phyloP scores from a whole-genome alignment of 495 filamentous ascomycete genomes.

The Bacidia rubella region DNA sequence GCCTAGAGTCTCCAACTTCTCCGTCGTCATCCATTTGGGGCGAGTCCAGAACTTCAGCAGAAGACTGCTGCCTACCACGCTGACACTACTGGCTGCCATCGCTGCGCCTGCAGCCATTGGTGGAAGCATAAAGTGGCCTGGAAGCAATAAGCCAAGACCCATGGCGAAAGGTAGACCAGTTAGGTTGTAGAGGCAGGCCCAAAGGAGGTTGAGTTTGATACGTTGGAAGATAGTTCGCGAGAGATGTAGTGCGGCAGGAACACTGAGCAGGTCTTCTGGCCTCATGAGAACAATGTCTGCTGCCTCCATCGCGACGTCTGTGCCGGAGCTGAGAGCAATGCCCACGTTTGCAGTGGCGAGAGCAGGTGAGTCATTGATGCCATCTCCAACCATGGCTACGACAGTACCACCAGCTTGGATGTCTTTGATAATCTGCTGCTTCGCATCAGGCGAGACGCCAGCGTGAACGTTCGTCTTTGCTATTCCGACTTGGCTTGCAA shows the following conservation, averaged over 20 bases:
- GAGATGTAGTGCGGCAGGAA: slow-evolving; percentile 73
- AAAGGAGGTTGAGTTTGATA: slow-evolving; percentile 85
- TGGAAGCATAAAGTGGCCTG: slow-evolving; percentile 76
- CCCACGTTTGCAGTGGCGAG: slow-evolving; percentile 86
- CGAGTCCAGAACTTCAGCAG: slow-evolving; percentile 78
- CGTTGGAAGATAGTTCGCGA: slow-evolving; percentile 74
- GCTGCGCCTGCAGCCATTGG: slow-evolving; percentile 91
- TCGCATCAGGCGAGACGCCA: slow-evolving; percentile 73
- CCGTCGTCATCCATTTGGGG: slow-evolving; percentile 78
- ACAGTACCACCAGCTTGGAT: slow-evolving; percentile 58
- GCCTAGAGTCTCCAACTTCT: slow-evolving; percentile 33
- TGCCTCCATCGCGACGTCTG: slow-evolving; percentile 96
- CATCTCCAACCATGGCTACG: slow-evolving; percentile 96
- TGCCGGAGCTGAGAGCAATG: slow-evolving; percentile 83
- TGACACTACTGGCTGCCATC: slow-evolving; percentile 85
- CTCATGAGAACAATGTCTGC: slow-evolving; percentile 94
- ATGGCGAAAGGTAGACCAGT: slow-evolving; percentile 92
- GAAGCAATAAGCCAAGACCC: slow-evolving; percentile 71
- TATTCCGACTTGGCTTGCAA: slow-evolving; percentile 77
- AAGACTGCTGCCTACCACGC: slow-evolving; percentile 73
- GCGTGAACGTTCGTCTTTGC: slow-evolving; percentile 59
- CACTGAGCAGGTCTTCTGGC: slow-evolving; percentile 77
- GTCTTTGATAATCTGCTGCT: slow-evolving; percentile 66
- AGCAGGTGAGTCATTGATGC: slow-evolving; percentile 97
- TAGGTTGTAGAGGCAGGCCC: slow-evolving; percentile 87